Conservation (phyloP, 495 filamentous ascomycete genomes). For the Penicillium samsonianum region DNA sequence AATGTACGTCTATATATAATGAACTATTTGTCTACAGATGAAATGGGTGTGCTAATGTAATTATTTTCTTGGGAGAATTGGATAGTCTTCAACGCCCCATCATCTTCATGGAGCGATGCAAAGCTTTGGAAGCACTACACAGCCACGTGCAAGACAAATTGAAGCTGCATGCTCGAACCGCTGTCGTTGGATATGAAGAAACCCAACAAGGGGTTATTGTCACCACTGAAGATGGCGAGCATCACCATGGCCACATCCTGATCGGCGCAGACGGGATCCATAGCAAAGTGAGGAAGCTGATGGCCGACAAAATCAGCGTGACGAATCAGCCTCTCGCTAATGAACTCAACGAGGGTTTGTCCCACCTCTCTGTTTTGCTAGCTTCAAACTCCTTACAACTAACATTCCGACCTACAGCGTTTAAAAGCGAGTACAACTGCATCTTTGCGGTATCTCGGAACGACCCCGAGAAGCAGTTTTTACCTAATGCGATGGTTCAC, state of each 20-base stretch:
- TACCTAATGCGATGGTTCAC: slow-evolving; percentile 20
- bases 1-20: slow-evolving; percentile 15
- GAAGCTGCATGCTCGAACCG: slow-evolving; percentile 18
- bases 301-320: slow-evolving; percentile 34
- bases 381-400: background rate
- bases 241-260: slow-evolving; percentile 39
- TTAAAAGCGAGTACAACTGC: slow-evolving; percentile 24
- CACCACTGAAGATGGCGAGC: slow-evolving; percentile 13
- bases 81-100: slow-evolving; percentile 18
- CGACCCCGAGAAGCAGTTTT: slow-evolving; percentile 15
- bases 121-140: slow-evolving; percentile 16
- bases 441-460: slow-evolving; percentile 29
- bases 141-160: slow-evolving; percentile 15
- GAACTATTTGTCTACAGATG: background rate
- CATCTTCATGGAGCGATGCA: slow-evolving; percentile 22
- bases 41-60: background rate
- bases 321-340: slow-evolving; percentile 9
- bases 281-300: slow-evolving; percentile 42
- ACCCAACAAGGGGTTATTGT: slow-evolving; percentile 11
- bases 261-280: slow-evolving; percentile 52
- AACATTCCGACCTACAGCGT: slow-evolving; percentile 7
- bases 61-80: background rate
- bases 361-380: too few relatives aligned
- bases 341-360: slow-evolving; percentile 15
- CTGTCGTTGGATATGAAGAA: slow-evolving; percentile 20